Percentiles rank a stretch among this genome's conserved stretches.
These are phyloP conservation scores for Themeda triandra DNA, from an alignment of 176 grass and related monocot species.

Conservation along the genomic window DNA sequence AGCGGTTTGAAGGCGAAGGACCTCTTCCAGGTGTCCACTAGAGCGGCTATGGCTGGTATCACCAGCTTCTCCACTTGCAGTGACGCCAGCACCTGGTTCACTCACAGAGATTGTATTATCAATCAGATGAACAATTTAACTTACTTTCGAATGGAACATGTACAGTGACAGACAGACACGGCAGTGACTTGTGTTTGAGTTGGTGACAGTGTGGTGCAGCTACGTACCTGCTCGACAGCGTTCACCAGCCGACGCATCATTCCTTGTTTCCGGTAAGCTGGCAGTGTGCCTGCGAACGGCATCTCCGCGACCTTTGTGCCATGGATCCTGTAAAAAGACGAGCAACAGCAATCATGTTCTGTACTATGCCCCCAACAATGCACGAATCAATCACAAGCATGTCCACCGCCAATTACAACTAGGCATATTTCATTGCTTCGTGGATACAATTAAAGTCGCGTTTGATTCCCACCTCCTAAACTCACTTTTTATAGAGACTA, in stretches of 20 bases:
- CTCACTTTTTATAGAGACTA: no score
- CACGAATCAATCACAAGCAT: no score
- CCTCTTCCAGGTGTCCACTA: conserved; percentile 57
- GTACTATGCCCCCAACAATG: no score
- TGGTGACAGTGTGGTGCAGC: not conserved
- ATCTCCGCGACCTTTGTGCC: conserved; percentile 68
- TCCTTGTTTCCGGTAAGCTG: conserved; percentile 64
- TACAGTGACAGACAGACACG: not conserved
- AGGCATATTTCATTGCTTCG: no score
- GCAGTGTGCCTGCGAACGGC: conserved; percentile 80
- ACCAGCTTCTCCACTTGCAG: conserved; percentile 60
- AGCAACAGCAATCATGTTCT: not conserved
- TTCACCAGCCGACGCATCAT: conserved; percentile 65
- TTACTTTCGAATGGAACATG: no score
- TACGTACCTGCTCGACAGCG: conserved; percentile 62
- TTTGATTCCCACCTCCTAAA: no score
- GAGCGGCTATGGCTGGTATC: conserved; percentile 50
- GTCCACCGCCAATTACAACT: no score
- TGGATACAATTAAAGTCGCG: no score
- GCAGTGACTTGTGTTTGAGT: no score
- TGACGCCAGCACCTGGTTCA: conserved; percentile 47
- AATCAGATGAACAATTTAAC: not conserved
- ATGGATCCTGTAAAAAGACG: conserved; percentile 50
- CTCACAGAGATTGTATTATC: not conserved
- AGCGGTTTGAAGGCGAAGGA: conserved; percentile 60